Conservation (phyloP, 2,329 filamentous ascomycete genomes). For the Nannizzia gypsea region DNA sequence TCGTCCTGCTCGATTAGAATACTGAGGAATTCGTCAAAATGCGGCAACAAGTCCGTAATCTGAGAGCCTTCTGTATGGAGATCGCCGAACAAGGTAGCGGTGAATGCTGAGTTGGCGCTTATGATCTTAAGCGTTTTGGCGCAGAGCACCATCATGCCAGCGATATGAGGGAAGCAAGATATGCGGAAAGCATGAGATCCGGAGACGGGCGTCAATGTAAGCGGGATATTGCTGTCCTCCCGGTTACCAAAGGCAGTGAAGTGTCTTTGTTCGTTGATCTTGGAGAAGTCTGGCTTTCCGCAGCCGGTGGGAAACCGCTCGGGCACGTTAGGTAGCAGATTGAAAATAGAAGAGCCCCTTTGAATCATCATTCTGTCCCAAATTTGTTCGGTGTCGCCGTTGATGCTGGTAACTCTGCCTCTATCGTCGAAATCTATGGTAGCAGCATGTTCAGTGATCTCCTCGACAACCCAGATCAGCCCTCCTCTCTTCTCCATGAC, state of each 20-base stretch:
- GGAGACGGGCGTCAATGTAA: conserved; percentile 62
- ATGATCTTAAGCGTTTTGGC: conserved; percentile 65
- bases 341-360: conserved; percentile 61
- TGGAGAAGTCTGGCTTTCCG: conserved; percentile 60
- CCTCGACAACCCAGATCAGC: conserved; percentile 93
- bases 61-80: conserved; percentile 68
- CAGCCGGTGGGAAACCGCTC: conserved; percentile 58
- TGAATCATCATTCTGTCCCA: conserved; percentile 64
- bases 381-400: conserved; percentile 70
- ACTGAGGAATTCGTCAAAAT: conserved; percentile 71
- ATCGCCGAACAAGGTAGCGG: conserved; percentile 80
- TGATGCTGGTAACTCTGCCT: conserved; percentile 56
- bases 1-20: conserved; percentile 80
- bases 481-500: conserved; percentile 94
- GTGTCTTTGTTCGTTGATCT: conserved; percentile 58
- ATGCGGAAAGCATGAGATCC: conserved; percentile 63
- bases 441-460: conserved; percentile 90
- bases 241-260: conserved; percentile 61
- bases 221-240: conserved; percentile 65
- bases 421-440: conserved; percentile 65
- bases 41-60: conserved; percentile 70
- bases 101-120: conserved; percentile 92
- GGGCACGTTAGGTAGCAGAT: conserved; percentile 71
- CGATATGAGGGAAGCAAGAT: conserved; percentile 93
- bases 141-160: conserved; percentile 88